Base-by-base conservation (phyloP, 2,329 filamentous ascomycete species). In the Fusarium torreyae region DNA sequence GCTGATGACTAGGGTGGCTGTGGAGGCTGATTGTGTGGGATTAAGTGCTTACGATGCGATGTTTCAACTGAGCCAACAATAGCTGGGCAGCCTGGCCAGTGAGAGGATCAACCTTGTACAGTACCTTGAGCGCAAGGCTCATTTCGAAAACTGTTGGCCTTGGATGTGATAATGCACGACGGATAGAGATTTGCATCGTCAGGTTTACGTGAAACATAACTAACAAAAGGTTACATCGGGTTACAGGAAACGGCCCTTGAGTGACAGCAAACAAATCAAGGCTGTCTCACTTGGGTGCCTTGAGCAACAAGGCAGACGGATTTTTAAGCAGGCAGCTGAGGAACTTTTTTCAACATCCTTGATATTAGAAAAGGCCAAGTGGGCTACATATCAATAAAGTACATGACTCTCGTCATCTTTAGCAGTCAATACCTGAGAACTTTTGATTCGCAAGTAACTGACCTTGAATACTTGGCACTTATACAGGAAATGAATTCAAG, bases 31-130 rank as follows among this genome's bases (percentile, higher is more conserved):
- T 43, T 49, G 57, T 57, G 48, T 57, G 34, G 69, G 65, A 74
- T 73, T 73, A 64, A 74, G 71, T 74, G 69, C 65, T 74, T 66
- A 73, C 68, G 39, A 56, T 60, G 63, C 45, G 54, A 63, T 66
- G 61, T 70, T 63, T 68, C 57, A 45, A 50, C 48, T 46, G 53
- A 53, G 55, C 66, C 49, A 66, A 54, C 56, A 51, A 43, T 31
- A 43, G 34, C 50, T 33, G 18, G 26, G 46, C 39, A 50, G 40
- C 22, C 22, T 24, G 22, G 22, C 22, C 22, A 24, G 22, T 24
- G 66, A 50, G 36, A 53, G 44, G 49, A 59, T 42, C 43, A 49
- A 28, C 61, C 28, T 56, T 45, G 34, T 56, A 59, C 54, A 61
- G 46, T 34, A 38, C 28, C 22, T 22, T 38, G 44, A 15, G 36